These are phyloP conservation scores for Penicillium daleae DNA, from an alignment of 495 filamentous ascomycete species.

Conservation along the genomic window DNA sequence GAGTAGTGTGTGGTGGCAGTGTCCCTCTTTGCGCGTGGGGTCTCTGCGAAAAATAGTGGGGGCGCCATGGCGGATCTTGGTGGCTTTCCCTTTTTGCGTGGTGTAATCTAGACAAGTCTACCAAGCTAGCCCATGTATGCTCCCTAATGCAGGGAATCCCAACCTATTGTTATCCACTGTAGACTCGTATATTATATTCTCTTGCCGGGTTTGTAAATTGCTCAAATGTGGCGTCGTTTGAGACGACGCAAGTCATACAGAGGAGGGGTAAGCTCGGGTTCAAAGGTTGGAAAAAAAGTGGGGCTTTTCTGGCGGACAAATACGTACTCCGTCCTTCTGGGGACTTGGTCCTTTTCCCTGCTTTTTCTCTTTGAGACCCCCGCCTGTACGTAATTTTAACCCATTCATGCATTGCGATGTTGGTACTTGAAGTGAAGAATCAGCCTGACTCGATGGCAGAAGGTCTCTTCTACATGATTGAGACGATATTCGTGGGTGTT, in stretches of 20 bases:
- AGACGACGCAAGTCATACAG: no score
- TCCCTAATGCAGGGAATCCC: constrained; percentile 15
- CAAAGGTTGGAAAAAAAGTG: neutral
- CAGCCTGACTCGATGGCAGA: no score
- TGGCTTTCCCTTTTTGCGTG: constrained; percentile 26
- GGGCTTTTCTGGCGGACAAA: neutral
- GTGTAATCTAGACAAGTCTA: constrained; percentile 36
- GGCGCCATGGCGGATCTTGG: constrained; percentile 17
- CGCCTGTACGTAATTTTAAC: neutral
- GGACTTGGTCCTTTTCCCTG: neutral
- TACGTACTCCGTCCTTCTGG: neutral
- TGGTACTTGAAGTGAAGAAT: no score
- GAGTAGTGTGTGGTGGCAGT: constrained; percentile 17
- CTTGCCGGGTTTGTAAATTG: no score
- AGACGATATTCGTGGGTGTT: no score
- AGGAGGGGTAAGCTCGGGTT: neutral
- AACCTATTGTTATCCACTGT: neutral
- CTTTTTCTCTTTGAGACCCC: neutral
- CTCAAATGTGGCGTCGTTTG: neutral
- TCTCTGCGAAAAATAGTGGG: constrained; percentile 1
- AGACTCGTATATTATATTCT: neutral
- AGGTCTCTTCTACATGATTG: no score
- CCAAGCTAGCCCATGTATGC: constrained; percentile 31
- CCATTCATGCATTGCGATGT: neutral
- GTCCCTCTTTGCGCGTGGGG: constrained; percentile 26